Percentiles rank a stretch among this genome's conserved stretches.
These are phyloP conservation scores for Calonectria multiphialidica DNA, from an alignment of 2,329 filamentous ascomycete species.

Conservation along the genomic window DNA sequence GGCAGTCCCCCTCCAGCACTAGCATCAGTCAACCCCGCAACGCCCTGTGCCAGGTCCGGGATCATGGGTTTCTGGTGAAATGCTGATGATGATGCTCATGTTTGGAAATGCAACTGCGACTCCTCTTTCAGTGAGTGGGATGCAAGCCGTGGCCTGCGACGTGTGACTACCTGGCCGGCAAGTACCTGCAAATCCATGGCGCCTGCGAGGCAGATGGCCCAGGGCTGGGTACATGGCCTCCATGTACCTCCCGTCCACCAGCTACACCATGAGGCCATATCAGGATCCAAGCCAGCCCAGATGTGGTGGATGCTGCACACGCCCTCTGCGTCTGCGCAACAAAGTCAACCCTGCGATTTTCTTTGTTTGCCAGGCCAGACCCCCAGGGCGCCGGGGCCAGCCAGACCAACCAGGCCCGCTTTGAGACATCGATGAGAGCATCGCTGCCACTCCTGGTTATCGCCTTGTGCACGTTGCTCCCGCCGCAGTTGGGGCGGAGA, in stretches of 20 bases:
- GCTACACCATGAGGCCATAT: slow-evolving; percentile 28
- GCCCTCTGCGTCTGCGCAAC: slow-evolving; percentile 9
- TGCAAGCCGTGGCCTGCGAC: neutral
- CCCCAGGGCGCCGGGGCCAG: neutral
- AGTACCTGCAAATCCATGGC: slow-evolving; percentile 14
- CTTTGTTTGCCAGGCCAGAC: neutral
- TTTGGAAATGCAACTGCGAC: neutral
- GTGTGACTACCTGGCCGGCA: neutral
- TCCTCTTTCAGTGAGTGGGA: neutral
- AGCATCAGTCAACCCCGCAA: slow-evolving; percentile 42
- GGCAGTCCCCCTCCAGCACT: slow-evolving; percentile 27
- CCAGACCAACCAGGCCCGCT: slow-evolving; percentile 5
- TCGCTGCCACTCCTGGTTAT: slow-evolving; percentile 30
- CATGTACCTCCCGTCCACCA: slow-evolving; percentile 21
- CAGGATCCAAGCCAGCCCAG: slow-evolving; percentile 15
- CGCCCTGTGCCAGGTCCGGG: slow-evolving; percentile 27
- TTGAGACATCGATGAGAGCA: slow-evolving; percentile 18
- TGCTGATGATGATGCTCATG: neutral
- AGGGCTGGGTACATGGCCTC: slow-evolving; percentile 14
- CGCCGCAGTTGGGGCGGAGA: slow-evolving; percentile 19
- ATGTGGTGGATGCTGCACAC: slow-evolving; percentile 10
- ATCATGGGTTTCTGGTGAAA: slow-evolving; percentile 25
- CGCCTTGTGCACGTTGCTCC: slow-evolving; percentile 31
- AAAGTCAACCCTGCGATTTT: slow-evolving; percentile 15
- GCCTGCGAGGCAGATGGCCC: neutral